These are phyloP conservation scores for Hygrophorus pudorinus DNA, from an alignment of 768 basidiomycete genomes.

Conservation along the genomic window DNA sequence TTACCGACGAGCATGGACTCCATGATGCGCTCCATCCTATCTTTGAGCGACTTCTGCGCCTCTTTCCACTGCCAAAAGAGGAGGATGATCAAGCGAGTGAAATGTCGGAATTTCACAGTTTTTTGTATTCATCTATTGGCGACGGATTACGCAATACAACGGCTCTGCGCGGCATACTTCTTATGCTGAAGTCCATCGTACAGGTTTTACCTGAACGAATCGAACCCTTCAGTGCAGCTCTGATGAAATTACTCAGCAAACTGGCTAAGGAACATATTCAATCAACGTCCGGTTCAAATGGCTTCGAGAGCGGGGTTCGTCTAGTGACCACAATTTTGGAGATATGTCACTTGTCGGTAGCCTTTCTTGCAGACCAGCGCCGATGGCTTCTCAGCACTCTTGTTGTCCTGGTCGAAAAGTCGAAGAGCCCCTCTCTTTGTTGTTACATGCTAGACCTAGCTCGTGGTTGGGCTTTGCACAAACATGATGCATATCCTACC, in stretches of 20 bases:
- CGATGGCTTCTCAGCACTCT: conserved; percentile 71
- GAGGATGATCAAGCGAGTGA: conserved; percentile 70
- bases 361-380: conserved; percentile 78
- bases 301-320: conserved; percentile 52
- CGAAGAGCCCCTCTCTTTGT: conserved; percentile 69
- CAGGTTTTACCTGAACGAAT: conserved; percentile 73
- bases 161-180: conserved; percentile 67
- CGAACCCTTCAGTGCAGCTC: conserved; percentile 61
- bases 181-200: conserved; percentile 82
- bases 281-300: conserved; percentile 34
- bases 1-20: conserved; percentile 67
- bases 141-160: conserved; percentile 72
- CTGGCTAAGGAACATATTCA: conserved; percentile 82
- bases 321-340: conserved; percentile 74
- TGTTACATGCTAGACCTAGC: conserved; percentile 79
- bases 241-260: conserved; percentile 80
- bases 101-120: conserved; percentile 67
- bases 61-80: conserved; percentile 71
- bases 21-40: conserved; percentile 79
- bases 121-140: conserved; percentile 60
- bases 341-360: conserved; percentile 74
- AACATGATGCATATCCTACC: conserved; percentile 78
- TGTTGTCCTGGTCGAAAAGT: conserved; percentile 80
- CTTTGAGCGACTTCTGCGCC: conserved; percentile 67
- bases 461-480: conserved; percentile 82